Percentiles rank a stretch among this genome's conserved stretches.
Conservation (phyloP, 805 yeast genomes). For the Starmera caribaea region DNA sequence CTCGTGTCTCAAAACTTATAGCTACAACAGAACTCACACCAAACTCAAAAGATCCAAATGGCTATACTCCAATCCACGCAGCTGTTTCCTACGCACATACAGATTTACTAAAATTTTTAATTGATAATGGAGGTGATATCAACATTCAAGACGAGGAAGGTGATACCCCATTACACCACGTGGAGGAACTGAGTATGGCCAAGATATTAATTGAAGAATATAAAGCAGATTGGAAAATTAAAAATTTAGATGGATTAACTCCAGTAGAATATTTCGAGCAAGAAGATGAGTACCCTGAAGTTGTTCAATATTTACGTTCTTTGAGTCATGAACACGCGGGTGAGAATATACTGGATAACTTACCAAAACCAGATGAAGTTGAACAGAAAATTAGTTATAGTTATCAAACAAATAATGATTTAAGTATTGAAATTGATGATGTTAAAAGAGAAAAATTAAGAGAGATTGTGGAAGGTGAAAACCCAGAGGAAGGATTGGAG, state of each 20-base stretch:
- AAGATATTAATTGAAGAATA: conserved; percentile 54
- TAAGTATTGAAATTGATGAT: conserved; percentile 34
- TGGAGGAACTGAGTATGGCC: conserved; percentile 63
- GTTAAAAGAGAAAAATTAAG: conserved; percentile 58
- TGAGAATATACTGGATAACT: conserved; percentile 4
- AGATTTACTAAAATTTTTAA: conserved; percentile 51
- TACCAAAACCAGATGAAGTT: conserved; percentile 18
- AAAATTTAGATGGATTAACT: conserved; percentile 69
- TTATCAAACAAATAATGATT: conserved; percentile 35
- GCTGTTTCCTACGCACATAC: conserved; percentile 89
- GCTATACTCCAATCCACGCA: conserved; percentile 96
- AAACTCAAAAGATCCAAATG: conserved; percentile 79
- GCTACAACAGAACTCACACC: conserved; percentile 45
- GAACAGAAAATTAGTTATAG: conserved; percentile 46
- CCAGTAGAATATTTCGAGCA: conserved; percentile 68
- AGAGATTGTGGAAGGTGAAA: conserved; percentile 65
- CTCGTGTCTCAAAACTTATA: conserved; percentile 47
- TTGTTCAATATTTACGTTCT: conserved; percentile 50
- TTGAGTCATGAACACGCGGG: conserved; percentile 24
- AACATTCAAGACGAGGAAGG: conserved; percentile 84
- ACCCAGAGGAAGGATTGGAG: conserved; percentile 71
- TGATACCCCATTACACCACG: conserved; percentile 91
- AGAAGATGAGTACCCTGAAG: conserved; percentile 78
- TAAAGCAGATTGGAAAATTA: conserved; percentile 53
- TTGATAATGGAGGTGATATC: conserved; percentile 63